Base-by-base conservation (phyloP, 495 filamentous ascomycete genomes). In the Chaetomium cochliodes region DNA sequence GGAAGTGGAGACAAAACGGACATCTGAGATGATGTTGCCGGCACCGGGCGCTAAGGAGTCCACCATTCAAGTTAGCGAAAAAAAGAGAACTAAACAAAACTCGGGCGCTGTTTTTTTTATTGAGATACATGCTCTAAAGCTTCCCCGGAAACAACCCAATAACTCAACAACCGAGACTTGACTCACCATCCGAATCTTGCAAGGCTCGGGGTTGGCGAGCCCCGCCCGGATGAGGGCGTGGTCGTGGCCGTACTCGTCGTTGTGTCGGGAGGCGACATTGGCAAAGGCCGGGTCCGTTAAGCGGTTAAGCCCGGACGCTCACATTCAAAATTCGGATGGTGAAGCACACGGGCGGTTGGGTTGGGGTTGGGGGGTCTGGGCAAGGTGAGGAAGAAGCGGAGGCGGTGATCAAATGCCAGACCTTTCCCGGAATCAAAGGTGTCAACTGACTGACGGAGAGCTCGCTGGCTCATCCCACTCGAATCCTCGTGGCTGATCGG, bases 21-120 rank as follows among this genome's bases (percentile, higher is more conserved):
- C 80, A 82, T 77, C 77, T 79, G 5, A 81, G 69, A 61, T 81
- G 80, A 65, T 78, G 74, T 64, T 79, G 73, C 53, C 80, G 76
- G 61, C 80, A 82, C 22, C 75, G 79, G 62, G 74, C 73, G 67
- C 80, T 81, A 59, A 9, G n/a, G n/a, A 18, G 15, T 18, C 15
- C 28, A 7, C 26, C 51, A 18, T 37, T 11, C 26, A 13, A 23
- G 16, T 54, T 16, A 54, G 52, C 16, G 26, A 53, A 44, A 44
- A 44, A 15, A 18, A 37, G 6, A 12, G 5, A 37, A 37, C 33
- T 37, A 37, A 37, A 37, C 33, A 37, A 37, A 37, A 5, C 33
- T 1, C 33, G 6, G 11, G 33, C 8, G 33, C 33, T 37, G 33
- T 8, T 37, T 1, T 9, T 11, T 37, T 16, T 11, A 44, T 44